A percentile compares a stretch with the other conserved stretches of the same genome.
Conservation (phyloP, 257 asterid genomes). For the Cordia subcordata region DNA sequence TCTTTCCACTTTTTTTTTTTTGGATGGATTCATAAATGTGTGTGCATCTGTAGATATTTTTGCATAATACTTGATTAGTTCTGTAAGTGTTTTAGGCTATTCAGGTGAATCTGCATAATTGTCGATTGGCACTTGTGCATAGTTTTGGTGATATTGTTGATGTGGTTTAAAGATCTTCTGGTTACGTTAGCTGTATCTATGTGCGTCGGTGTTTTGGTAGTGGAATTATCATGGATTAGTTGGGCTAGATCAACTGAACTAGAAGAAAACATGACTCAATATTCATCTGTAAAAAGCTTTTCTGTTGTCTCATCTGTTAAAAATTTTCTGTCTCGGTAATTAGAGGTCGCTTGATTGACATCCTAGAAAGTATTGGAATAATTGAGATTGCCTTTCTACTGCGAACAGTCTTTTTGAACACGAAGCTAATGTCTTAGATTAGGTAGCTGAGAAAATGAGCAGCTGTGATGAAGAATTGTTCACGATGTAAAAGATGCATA, state of each 20-base stretch:
- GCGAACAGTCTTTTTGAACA: no score
- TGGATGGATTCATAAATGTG: neutral
- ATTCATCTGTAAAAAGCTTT: no score
- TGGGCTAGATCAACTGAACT: neutral
- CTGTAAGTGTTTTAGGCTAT: neutral
- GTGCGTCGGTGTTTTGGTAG: neutral
- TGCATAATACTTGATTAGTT: neutral
- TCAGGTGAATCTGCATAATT: neutral
- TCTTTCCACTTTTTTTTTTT: neutral
- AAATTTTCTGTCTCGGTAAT: no score
- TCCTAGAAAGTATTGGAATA: no score
- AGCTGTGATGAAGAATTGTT: no score
- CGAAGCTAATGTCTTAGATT: no score
- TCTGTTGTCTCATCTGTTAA: no score
- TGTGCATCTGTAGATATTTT: neutral
- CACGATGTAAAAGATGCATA: no score
- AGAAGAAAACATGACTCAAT: no score
- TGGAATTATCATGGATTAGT: constrained; percentile 3
- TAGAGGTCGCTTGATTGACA: no score
- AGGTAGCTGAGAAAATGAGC: no score
- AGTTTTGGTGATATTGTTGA: neutral
- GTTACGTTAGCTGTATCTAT: neutral
- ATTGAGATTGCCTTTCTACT: no score
- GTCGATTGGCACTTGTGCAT: neutral
- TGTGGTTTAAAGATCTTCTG: neutral